Conservation (phyloP, 2,329 filamentous ascomycete species). For the Herpomyces periplanetae region DNA sequence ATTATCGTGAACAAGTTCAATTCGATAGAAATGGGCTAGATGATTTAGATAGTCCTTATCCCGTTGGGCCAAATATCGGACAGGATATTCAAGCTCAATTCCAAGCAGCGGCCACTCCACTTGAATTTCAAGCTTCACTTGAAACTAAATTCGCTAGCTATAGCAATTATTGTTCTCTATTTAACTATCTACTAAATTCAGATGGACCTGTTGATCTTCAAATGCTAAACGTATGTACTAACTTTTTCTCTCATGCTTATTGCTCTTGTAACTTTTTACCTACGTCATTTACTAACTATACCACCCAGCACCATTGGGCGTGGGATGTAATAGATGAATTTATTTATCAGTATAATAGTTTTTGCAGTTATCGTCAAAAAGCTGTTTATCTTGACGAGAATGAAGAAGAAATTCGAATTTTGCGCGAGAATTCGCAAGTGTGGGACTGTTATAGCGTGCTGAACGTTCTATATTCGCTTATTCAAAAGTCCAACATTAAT, state of each 20-base stretch:
- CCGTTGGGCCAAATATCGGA: conserved; percentile 23
- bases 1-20: conserved; percentile 84
- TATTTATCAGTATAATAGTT: conserved; percentile 99
- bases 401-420: conserved; percentile 59
- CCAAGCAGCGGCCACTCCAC: conserved; percentile 55
- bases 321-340: conserved; percentile 99
- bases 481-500: conserved; percentile 87
- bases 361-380: conserved; percentile 80
- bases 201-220: conserved; percentile 94
- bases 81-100: conserved; percentile 82
- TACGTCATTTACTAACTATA: conserved; percentile 4
- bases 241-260: no score
- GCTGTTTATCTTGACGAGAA: conserved; percentile 47
- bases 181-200: conserved; percentile 96
- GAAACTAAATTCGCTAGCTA: conserved; percentile 96
- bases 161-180: conserved; percentile 94
- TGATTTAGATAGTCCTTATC: conserved; percentile 28
- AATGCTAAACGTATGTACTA: conserved; percentile 43
- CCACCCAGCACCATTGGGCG: conserved; percentile 64
- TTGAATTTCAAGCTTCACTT: conserved; percentile 78
- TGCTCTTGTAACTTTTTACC: no score
- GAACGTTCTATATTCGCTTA: conserved; percentile 94
- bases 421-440: conserved; percentile 87
- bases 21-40: conserved; percentile 43
- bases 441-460: conserved; percentile 99